Base-by-base conservation (phyloP, 306 rosid species). In the Pyrus pyrifolia region DNA sequence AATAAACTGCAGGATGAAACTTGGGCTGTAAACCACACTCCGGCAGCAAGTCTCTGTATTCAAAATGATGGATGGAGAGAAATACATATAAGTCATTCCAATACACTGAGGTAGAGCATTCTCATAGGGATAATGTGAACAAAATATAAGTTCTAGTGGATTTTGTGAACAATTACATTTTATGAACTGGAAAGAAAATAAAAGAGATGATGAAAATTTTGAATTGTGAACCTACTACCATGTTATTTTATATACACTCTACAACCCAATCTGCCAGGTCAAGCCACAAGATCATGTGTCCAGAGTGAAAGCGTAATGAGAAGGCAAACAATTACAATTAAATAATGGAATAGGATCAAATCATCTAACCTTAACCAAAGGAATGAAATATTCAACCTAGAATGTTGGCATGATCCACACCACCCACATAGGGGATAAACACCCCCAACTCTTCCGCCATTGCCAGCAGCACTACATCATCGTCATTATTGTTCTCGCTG, bases 391-490 rank as follows among this genome's bases (percentile, higher is more conserved):
- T 29, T 96, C 96, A 81, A 92, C 92, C 87, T 88, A 96, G 78
- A 42, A 87, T 88, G 74, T 88, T 83, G 68, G 98, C 98, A 84
- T 91, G 82, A 64, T 92, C 97, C 63, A 89, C 93, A 55, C 99
- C 99, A 35, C 99, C 99, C 35, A 95, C 97, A 78, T 92, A 92
- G 30, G 97, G 92, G 77, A 92, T 80, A 76, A 95, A 92, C 70
- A 90, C 93, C 67, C 99, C 97, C 92, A 96, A 87, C 84, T 96
- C 99, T 68, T 92, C 99, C 0, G 96, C 96, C 98, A 96, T 91
- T 3, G 96, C 98, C 81, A 96, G 98, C 82, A 96, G 99, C 71
- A 96, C 98, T 74, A 91, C 99, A 62, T 96, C 98, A 4, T 96
- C 99, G 0, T 96, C 99, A 9, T 96, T 98, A 18, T 92, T 96